Percentiles rank a stretch among this genome's conserved stretches.
Evolutionary conservation across 163 green algal species (phyloP).

Genomic region (Chlamydomonas reinhardtii): DNA sequence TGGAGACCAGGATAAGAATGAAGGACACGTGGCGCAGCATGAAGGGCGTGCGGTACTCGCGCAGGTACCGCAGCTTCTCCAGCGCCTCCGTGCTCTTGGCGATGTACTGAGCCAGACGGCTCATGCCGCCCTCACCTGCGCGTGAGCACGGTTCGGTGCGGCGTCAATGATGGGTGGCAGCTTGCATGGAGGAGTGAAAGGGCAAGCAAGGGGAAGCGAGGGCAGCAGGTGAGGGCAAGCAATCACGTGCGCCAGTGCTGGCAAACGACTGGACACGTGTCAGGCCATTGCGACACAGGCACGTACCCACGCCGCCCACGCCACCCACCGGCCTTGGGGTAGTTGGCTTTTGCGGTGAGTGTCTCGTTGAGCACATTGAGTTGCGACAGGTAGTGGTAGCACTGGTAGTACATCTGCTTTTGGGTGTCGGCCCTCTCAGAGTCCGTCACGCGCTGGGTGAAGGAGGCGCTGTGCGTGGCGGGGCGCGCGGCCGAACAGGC

Average conservation of each 20-base stretch:
- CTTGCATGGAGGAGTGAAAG: too few relatives aligned
- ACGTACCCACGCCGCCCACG: too few relatives aligned
- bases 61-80: conserved; percentile 21
- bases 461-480: not conserved
- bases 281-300: too few relatives aligned
- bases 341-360: not conserved
- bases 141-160: too few relatives aligned
- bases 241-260: too few relatives aligned
- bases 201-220: too few relatives aligned
- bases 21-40: conserved; percentile 27
- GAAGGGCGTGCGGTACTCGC: conserved; percentile 23
- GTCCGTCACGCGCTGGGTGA: not conserved
- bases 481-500: not conserved
- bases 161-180: too few relatives aligned
- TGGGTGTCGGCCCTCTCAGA: not conserved
- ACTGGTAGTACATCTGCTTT: not conserved
- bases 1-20: not conserved
- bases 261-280: too few relatives aligned
- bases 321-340: conserved; percentile 1
- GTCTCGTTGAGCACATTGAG: conserved; percentile 13
- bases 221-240: too few relatives aligned
- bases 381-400: conserved; percentile 4
- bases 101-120: conserved; percentile 14
- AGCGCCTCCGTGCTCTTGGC: not conserved
- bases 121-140: conserved; percentile 28